Evolutionary conservation across 768 basidiomycete species (phyloP), one percentile per base, ranked within the genome.

Genomic region (Scleroderma bovista): DNA sequence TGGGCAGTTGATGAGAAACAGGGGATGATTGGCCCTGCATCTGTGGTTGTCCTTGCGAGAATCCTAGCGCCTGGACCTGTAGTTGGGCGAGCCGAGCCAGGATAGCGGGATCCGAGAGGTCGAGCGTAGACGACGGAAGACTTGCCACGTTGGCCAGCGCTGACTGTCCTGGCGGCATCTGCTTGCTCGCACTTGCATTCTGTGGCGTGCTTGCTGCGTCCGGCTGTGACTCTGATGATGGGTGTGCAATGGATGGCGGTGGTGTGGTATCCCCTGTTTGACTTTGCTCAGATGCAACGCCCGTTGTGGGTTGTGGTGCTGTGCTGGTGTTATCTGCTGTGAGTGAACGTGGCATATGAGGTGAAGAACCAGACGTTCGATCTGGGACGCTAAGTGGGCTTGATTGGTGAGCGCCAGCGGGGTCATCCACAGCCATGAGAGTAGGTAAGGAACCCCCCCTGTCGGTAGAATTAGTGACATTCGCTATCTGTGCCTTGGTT

Each of bases 21-120:
- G 46, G 4, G 23, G 47, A 58, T 6, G 39, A 19, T 16, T 53
- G 58, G 3, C 31, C 29, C 8, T 38, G 53, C 19, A 36, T n/a
- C 23, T 46, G 50, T 15, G 42, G 1, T 26, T 51, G 44, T 7
- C 37, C 20, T 11, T 38, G 45, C 2, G 51, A 46, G 11, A 23
- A 22, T 42, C 26, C 31, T 2, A 48, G 52, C 42, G 47, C 12
- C 38, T 64, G 62, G 3, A 52, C 48, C 10, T 67, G 63, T 20
- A 60, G 44, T 32, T 66, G 63, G 32, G 50, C 57, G 9, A 68
- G 47, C 20, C 61, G 64, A 1, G 52, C 55, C 3, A 68, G 20
- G 34, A 61, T 38, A 22, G 19, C 50, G 0, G 61, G 66, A 47
- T 66, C 66, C 3, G 59, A 53, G 1, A 57, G 24, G 44, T 68